These are phyloP conservation scores for Isabelozyma rhagii DNA, from an alignment of 805 yeast species.

Conservation along the genomic window DNA sequence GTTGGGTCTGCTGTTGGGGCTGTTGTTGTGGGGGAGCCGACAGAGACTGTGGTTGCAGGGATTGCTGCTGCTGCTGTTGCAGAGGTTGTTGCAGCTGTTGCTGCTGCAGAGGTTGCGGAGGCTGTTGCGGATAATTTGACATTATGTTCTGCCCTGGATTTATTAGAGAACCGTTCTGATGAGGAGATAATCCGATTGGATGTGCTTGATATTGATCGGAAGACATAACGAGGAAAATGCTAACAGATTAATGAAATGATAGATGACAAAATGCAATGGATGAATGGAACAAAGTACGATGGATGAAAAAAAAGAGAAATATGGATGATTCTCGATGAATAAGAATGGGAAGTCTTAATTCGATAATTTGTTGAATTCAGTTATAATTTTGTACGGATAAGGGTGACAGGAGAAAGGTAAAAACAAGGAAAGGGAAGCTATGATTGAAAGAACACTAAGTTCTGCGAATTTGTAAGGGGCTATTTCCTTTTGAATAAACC, in stretches of 20 bases:
- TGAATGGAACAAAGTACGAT: neutral
- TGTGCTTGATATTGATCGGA: neutral
- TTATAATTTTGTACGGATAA: neutral
- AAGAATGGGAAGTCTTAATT: neutral
- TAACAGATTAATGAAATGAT: neutral
- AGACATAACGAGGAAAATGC: neutral
- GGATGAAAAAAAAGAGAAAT: neutral
- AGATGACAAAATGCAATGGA: neutral
- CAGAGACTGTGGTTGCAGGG: constrained; percentile 4
- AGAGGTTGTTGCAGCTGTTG: constrained; percentile 1
- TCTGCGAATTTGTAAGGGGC: too few species aligned
- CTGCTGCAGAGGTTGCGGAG: constrained; percentile 1
- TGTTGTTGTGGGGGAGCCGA: neutral
- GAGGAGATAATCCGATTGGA: neutral
- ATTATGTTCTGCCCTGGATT: neutral
- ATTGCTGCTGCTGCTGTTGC: constrained; percentile 1
- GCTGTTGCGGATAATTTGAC: neutral
- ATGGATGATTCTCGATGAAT: neutral
- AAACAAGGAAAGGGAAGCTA: neutral
- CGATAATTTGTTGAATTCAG: neutral
- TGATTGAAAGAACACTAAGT: neutral
- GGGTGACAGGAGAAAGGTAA: neutral
- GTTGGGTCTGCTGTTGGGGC: neutral
- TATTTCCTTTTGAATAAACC: too few species aligned
- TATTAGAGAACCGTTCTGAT: neutral